Evolutionary conservation across 2,329 filamentous ascomycete genomes (phyloP).

Genomic region (Colletotrichum echinochloae): DNA sequence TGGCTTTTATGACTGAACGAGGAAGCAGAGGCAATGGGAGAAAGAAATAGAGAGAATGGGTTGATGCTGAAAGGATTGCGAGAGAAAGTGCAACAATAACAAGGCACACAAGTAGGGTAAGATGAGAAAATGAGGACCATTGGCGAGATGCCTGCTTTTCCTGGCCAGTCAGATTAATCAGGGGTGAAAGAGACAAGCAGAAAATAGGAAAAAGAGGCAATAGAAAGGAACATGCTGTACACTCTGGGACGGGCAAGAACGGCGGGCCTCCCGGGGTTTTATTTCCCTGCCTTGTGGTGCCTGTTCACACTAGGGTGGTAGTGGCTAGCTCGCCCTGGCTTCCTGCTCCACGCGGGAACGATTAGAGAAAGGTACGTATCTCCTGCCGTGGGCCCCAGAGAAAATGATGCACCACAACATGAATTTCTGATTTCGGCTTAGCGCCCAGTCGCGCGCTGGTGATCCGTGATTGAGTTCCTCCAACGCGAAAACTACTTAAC

Average conservation of each 20-base stretch:
- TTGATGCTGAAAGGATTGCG: background rate
- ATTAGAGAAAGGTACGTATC: constrained; percentile 30
- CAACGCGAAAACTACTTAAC: constrained; percentile 69
- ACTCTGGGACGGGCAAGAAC: background rate
- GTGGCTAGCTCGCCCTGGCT: background rate
- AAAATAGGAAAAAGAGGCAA: background rate
- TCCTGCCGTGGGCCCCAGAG: constrained; percentile 10
- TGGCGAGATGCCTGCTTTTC: background rate
- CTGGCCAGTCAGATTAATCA: constrained; percentile 14
- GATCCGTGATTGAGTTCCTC: constrained; percentile 62
- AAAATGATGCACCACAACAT: constrained; percentile 37
- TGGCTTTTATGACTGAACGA: background rate
- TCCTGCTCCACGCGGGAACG: constrained; percentile 4
- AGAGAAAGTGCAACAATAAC: background rate
- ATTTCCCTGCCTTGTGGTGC: constrained; percentile 24
- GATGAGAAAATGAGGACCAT: background rate
- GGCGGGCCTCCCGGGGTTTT: constrained; percentile 24
- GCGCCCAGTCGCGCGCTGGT: constrained; percentile 52
- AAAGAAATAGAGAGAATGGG: no score
- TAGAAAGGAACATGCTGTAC: background rate
- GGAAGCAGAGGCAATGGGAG: no score
- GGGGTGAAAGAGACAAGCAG: background rate
- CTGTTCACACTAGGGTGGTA: background rate
- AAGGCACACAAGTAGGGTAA: background rate
- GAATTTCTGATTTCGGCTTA: constrained; percentile 44